Conservation (phyloP, 1,284 basidiomycete species). For the Golubevia pallescens region DNA sequence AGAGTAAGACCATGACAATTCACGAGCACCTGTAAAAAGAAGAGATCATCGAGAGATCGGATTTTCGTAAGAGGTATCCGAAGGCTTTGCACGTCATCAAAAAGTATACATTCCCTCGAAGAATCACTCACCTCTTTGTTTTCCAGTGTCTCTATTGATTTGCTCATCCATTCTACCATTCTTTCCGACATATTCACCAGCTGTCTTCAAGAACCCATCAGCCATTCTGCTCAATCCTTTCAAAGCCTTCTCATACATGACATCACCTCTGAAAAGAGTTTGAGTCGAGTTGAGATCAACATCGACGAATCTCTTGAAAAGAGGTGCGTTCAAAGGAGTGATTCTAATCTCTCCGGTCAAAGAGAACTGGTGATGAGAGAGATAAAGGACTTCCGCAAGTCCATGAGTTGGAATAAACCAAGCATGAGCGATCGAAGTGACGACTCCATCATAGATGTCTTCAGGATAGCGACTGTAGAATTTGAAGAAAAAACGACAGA, state of each 20-base stretch:
- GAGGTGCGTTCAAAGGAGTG: constrained; percentile 9
- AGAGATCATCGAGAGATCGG: not conserved
- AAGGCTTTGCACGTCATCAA: not conserved
- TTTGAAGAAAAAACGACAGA: no score
- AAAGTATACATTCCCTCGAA: not conserved
- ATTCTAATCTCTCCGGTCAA: constrained; percentile 6
- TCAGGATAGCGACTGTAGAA: constrained; percentile 12
- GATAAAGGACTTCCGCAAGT: constrained; percentile 20
- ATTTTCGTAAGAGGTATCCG: not conserved
- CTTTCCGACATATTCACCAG: constrained; percentile 11
- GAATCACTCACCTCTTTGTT: constrained; percentile 16
- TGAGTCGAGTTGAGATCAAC: not conserved
- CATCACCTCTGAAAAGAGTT: constrained; percentile 4
- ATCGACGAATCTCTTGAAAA: constrained; percentile 10
- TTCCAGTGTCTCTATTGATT: constrained; percentile 18
- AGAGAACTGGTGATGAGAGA: constrained; percentile 16
- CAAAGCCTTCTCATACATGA: constrained; percentile 10
- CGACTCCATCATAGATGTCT: constrained; percentile 29
- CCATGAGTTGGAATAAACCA: constrained; percentile 29
- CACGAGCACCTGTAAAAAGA: constrained; percentile 11
- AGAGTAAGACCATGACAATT: constrained; percentile 14
- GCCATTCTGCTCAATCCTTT: constrained; percentile 16
- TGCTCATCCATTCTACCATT: constrained; percentile 25
- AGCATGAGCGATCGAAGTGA: constrained; percentile 21
- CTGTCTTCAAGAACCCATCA: constrained; percentile 14